These are phyloP conservation scores for Raddia guianensis DNA, from an alignment of 176 grass and related monocot species.

Conservation along the genomic window DNA sequence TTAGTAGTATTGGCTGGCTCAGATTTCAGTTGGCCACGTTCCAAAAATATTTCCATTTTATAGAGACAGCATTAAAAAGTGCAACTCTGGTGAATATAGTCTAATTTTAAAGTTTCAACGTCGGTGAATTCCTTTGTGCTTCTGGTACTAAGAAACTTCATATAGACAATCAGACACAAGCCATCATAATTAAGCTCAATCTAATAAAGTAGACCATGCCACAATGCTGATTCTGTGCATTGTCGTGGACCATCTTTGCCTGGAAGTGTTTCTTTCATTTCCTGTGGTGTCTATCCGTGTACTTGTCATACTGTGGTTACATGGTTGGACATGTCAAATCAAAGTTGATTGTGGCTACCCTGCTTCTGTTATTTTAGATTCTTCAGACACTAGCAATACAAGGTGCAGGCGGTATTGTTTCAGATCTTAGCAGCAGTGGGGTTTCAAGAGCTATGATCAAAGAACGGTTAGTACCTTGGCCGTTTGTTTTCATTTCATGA, in stretches of 20 bases:
- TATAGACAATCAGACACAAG: not conserved
- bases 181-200: not conserved
- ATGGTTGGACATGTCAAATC: conserved; percentile 15
- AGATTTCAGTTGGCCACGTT: conserved; percentile 9
- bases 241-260: conserved; percentile 5
- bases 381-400: conserved; percentile 89
- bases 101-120: not conserved
- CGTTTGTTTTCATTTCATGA: not conserved
- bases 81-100: not conserved
- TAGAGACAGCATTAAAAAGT: not conserved
- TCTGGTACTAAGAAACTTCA: not conserved
- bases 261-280: conserved; percentile 19
- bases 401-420: conserved; percentile 58
- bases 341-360: conserved; percentile 21
- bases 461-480: conserved; percentile 55
- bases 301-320: not conserved
- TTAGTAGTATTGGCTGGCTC: not conserved
- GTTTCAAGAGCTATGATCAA: conserved; percentile 81
- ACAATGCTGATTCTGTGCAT: not conserved
- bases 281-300: not conserved
- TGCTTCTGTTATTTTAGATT: conserved; percentile 63
- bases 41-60: conserved; percentile 2
- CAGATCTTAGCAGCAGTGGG: conserved; percentile 75
- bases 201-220: conserved; percentile 13
- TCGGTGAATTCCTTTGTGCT: not conserved